phyloP scores from a whole-genome alignment of 805 yeast genomes.

The Spathaspora hagerdaliae region DNA sequence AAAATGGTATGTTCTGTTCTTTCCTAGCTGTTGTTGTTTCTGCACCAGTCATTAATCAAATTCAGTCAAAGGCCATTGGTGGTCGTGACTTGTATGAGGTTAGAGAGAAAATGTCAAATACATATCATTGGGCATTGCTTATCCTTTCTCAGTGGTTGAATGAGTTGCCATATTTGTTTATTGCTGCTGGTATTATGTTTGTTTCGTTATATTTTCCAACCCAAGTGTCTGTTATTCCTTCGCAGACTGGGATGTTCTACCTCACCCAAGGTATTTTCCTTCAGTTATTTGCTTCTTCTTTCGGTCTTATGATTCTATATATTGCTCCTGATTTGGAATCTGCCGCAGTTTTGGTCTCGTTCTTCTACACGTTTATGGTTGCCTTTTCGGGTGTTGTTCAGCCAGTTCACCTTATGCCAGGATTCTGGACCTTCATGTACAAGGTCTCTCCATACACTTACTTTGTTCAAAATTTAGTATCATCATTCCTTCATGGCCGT shows the following conservation, averaged over 20 bases:
- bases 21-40: slow-evolving; percentile 56
- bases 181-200: slow-evolving; percentile 26
- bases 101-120: slow-evolving; percentile 67
- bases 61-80: slow-evolving; percentile 53
- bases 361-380: slow-evolving; percentile 54
- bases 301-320: slow-evolving; percentile 42
- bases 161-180: slow-evolving; percentile 56
- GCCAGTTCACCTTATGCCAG: slow-evolving; percentile 56
- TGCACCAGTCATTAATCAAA: slow-evolving; percentile 59
- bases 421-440: slow-evolving; percentile 85
- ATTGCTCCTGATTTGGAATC: slow-evolving; percentile 63
- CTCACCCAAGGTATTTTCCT: slow-evolving; percentile 23
- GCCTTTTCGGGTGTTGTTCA: slow-evolving; percentile 71
- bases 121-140: slow-evolving; percentile 67
- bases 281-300: slow-evolving; percentile 29
- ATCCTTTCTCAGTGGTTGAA: slow-evolving; percentile 48
- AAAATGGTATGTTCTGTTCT: slow-evolving; percentile 55
- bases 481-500: slow-evolving; percentile 43
- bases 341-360: slow-evolving; percentile 58
- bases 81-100: slow-evolving; percentile 65
- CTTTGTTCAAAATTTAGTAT: slow-evolving; percentile 53
- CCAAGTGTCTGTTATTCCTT: slow-evolving; percentile 38
- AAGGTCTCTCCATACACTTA: slow-evolving; percentile 71
- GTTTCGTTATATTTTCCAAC: slow-evolving; percentile 49
- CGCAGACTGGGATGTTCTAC: slow-evolving; percentile 35